Evolutionary conservation across 1,284 basidiomycete genomes (phyloP).

Genomic region (Retiboletus flavoniger): DNA sequence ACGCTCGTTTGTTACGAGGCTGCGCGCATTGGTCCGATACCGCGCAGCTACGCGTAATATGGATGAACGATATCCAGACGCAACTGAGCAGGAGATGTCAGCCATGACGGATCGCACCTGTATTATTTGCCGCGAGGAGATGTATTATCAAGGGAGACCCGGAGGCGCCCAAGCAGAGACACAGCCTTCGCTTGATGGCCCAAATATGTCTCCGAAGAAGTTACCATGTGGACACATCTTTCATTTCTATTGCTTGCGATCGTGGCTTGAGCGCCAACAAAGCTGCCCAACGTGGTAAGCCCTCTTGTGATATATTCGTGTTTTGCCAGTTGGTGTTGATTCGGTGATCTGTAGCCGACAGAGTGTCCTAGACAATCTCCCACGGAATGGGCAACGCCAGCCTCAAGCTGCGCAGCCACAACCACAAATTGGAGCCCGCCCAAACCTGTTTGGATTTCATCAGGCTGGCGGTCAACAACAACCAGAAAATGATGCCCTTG

Average conservation of each 20-base stretch:
- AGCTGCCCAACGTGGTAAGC: conserved; percentile 94
- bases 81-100: conserved; percentile 82
- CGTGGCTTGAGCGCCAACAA: conserved; percentile 96
- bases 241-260: conserved; percentile 95
- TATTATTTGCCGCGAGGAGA: conserved; percentile 99
- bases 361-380: conserved; percentile 70
- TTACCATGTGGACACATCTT: conserved; percentile 96
- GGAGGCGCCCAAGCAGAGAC: conserved; percentile 33
- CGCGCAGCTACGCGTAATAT: conserved; percentile 94
- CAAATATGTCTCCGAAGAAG: conserved; percentile 95
- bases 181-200: conserved; percentile 56
- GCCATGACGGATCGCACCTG: conserved; percentile 87
- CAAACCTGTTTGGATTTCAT: conserved; percentile 31
- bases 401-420: conserved; percentile 39
- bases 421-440: conserved; percentile 31
- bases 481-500: conserved; percentile 37
- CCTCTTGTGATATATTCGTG: conserved; percentile 5
- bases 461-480: conserved; percentile 32
- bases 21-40: conserved; percentile 88
- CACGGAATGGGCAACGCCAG: conserved; percentile 34
- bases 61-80: conserved; percentile 94
- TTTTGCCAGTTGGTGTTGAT: conserved; percentile 13
- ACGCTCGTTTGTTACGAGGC: conserved; percentile 84
- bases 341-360: conserved; percentile 59
- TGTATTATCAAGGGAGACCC: conserved; percentile 54